Evolutionary conservation across 352 stramenopile species (phyloP), one percentile per base, ranked within the genome.

Genomic region (Stephanocyclus meneghinianus): DNA sequence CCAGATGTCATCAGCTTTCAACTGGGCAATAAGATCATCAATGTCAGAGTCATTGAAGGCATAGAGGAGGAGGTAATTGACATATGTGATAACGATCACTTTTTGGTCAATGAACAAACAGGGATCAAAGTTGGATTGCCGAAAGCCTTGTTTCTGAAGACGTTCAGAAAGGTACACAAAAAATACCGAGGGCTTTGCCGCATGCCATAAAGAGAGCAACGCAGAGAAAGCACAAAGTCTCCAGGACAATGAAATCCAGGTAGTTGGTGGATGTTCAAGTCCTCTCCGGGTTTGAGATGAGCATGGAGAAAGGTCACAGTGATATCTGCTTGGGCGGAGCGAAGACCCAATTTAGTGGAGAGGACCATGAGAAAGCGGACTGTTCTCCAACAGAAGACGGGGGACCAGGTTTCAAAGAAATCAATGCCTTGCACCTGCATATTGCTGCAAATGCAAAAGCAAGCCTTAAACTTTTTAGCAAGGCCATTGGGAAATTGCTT

Each of bases 341-440:
- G 15, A 11, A 65, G 48, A 16, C 30, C n/a, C 2, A 76, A 32
- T 26, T 71, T 65, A 0, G 81, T 42, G 7, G 71, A 45, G 0
- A 87, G 35, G 11, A 84, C 50, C 8, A 89, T 56, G 3, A 89
- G 48, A 1, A 83, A 9, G 8, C 83, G 57, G 63, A 89, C 71
- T 18, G 74, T 76, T n/a, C 65, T 45, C 35, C 68, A 73, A 4
- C 26, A 13, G 2, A 65, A 45, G 29, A 78, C 71, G 15, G 71
- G 35, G 4, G 35, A 40, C 35, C 35, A 40, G 3, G 35, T 40
- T 8, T 40, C 35, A 40, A 40, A 40, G 71, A 29, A 81, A 76
- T 85, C 78, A 21, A 80, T 50, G 9, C 70, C 78, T 53, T 80
- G 61, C 30, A 71, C 61, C 62, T 83, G 74, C 15, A 50, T 47